Base-by-base conservation (phyloP, 208 protist genomes). In the Novymonas esmeraldas region DNA sequence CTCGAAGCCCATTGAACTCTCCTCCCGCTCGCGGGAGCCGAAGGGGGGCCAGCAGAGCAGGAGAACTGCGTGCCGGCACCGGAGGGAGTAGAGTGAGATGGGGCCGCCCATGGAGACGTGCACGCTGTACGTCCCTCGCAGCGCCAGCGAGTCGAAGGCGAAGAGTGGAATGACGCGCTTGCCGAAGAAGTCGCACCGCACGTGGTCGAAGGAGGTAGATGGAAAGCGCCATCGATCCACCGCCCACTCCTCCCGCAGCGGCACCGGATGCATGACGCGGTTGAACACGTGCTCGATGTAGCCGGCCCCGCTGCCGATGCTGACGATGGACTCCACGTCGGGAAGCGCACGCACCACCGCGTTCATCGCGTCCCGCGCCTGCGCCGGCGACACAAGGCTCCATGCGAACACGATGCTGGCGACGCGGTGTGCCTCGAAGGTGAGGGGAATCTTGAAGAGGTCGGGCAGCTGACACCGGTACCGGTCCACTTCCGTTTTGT, bases 281-380 rank as follows among this genome's bases (percentile, higher is more conserved):
- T 95, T 95, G 66, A 97, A 93, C 26, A 97, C 61, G 56, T 97
- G 92, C 74, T 97, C 92, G 41, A 95, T 77, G 72, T 95, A 97
- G 7, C 92, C 92, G 29, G 62, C 75, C 18, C 87, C 92, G 64
- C 87, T 94, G 56, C 92, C 92, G 20, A 95, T 58, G 66, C 89
- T 95, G 14, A 94, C 70, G 56, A 97, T 64, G 18, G 66, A 52
- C 41, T 69, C 74, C 70, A 95, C 63, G 52, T 82, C 75, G 11
- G 88, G 85, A 48, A 91, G 71, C 58, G 63, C 65, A 3, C 49
- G 59, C 36, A 84, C 78, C 16, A 81, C 80, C 10, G 77, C 70
- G 57, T 95, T 84, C 48, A 97, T 59, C 26, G 87, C 92, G 61
- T 91, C 81, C 29, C 79, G 78, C 11, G 74, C 85, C 38, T 94